phyloP scores from a whole-genome alignment of 257 asterid species.

The Fraxinus quadrangulata region DNA sequence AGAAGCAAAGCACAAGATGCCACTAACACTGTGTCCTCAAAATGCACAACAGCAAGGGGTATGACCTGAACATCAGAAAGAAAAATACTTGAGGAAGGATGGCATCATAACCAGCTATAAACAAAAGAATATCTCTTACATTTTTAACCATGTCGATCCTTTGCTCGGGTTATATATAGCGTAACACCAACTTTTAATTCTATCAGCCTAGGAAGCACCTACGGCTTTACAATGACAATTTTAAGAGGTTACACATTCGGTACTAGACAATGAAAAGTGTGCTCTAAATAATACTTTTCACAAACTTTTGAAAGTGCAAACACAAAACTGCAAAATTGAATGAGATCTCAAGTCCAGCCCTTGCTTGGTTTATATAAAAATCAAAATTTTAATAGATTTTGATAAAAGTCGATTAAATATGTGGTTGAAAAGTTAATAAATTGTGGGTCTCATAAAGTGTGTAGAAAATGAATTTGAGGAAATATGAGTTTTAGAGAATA shows the following conservation, averaged over 20 bases:
- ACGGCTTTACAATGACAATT: background rate
- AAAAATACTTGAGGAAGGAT: background rate
- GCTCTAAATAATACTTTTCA: background rate
- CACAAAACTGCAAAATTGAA: background rate
- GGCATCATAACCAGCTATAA: background rate
- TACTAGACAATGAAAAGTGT: background rate
- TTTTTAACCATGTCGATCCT: background rate
- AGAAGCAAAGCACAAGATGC: constrained; percentile 89
- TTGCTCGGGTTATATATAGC: background rate
- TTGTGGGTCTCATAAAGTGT: no score
- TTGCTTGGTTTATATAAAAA: no score
- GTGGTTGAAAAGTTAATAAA: no score
- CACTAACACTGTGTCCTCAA: constrained; percentile 79
- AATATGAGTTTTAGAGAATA: no score
- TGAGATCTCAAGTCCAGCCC: background rate
- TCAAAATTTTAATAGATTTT: no score
- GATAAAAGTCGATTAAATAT: no score
- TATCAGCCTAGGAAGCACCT: background rate
- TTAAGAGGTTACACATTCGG: background rate
- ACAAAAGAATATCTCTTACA: background rate
- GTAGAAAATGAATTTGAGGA: no score
- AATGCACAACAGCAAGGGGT: constrained; percentile 92
- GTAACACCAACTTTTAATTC: background rate
- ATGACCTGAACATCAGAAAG: constrained; percentile 61
- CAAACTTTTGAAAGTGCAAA: background rate